Evolutionary conservation across 2,329 filamentous ascomycete species (phyloP).

Genomic region (Fusarium algeriense): DNA sequence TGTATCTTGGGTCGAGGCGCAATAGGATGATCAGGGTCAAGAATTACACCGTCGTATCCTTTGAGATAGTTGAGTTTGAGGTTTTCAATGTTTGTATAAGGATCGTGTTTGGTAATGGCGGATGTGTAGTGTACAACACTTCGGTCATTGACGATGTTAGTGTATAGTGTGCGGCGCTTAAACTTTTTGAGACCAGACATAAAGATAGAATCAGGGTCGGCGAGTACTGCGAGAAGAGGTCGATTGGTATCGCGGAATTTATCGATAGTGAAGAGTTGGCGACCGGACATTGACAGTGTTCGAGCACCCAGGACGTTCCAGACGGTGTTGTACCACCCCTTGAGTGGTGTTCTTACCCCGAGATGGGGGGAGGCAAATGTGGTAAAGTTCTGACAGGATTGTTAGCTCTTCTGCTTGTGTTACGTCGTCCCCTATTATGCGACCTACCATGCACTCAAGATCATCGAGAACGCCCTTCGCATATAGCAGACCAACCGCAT

Average conservation of each 20-base stretch:
- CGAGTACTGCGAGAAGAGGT: conserved; percentile 83
- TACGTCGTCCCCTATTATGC: not conserved
- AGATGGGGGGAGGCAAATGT: conserved; percentile 91
- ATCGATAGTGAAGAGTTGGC: conserved; percentile 90
- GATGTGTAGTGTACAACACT: conserved; percentile 88
- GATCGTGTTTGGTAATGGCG: conserved; percentile 80
- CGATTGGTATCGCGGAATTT: conserved; percentile 84
- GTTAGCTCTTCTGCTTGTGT: conserved; percentile 21
- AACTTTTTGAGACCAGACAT: conserved; percentile 83
- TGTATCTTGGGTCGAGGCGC: conserved; percentile 57
- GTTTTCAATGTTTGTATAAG: conserved; percentile 75
- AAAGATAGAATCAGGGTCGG: conserved; percentile 88
- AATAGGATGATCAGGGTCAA: conserved; percentile 76
- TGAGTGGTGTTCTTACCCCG: conserved; percentile 77
- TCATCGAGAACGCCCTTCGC: conserved; percentile 83
- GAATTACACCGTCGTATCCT: conserved; percentile 79
- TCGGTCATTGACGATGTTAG: conserved; percentile 88
- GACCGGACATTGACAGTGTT: conserved; percentile 84
- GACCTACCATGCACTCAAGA: conserved; percentile 78
- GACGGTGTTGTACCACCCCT: conserved; percentile 73
- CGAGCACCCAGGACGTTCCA: conserved; percentile 89
- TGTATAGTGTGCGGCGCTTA: conserved; percentile 81
- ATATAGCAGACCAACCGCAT: conserved; percentile 86
- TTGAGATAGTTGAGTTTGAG: conserved; percentile 79
- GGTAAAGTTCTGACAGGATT: conserved; percentile 78